phyloP scores from a whole-genome alignment of 495 filamentous ascomycete species.

The Aspergillus ellipticus region DNA sequence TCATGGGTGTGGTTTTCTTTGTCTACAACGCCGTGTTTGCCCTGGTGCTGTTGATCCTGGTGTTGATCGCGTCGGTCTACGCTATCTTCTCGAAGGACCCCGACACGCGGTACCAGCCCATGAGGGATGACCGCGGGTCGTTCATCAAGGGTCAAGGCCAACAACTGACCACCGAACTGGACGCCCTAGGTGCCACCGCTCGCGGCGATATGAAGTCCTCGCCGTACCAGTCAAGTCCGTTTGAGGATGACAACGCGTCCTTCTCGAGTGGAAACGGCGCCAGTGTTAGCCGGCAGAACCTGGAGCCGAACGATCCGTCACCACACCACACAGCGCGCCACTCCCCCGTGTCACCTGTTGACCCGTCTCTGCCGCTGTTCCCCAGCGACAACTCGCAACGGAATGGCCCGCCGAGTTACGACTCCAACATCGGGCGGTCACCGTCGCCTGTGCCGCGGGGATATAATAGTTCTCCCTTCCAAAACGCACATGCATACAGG shows the following conservation, averaged over 20 bases:
- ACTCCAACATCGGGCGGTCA: constrained; percentile 25
- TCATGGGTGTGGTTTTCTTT: constrained; percentile 93
- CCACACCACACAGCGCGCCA: constrained; percentile 14
- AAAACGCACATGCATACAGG: constrained; percentile 29
- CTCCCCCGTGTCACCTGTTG: constrained; percentile 52
- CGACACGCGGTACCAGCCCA: constrained; percentile 92
- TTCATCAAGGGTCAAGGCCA: constrained; percentile 97
- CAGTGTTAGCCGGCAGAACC: constrained; percentile 27
- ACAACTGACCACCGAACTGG: constrained; percentile 82
- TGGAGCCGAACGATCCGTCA: constrained; percentile 21
- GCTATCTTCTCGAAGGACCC: constrained; percentile 92
- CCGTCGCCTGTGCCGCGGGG: constrained; percentile 35
- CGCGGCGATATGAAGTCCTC: constrained; percentile 76
- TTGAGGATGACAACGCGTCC: constrained; percentile 78
- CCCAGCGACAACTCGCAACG: constrained; percentile 38
- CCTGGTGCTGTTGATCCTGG: constrained; percentile 77
- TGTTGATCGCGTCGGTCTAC: constrained; percentile 77
- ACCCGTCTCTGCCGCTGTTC: constrained; percentile 62
- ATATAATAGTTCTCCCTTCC: constrained; percentile 32
- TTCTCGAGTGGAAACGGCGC: constrained; percentile 48
- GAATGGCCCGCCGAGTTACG: constrained; percentile 35
- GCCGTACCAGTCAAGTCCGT: constrained; percentile 60
- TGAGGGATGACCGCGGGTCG: constrained; percentile 92
- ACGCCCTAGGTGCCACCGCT: constrained; percentile 89
- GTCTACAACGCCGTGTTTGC: constrained; percentile 83